phyloP scores from a whole-genome alignment of 768 basidiomycete genomes.

The Tremella mesenterica region DNA sequence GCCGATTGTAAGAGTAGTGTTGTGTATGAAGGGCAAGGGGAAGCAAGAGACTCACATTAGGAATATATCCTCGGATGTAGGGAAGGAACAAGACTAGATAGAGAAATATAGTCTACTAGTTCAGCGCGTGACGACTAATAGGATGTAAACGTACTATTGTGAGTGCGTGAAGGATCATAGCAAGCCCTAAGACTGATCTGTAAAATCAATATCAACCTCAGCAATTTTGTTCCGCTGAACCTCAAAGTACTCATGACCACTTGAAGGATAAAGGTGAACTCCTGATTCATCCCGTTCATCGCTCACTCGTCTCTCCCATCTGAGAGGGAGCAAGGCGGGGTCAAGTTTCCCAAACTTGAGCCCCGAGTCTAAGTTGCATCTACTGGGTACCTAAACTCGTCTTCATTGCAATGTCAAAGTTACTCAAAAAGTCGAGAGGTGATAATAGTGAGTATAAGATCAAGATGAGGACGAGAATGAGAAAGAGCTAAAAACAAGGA shows the following conservation, averaged over 20 bases:
- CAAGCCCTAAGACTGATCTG: slow-evolving; percentile 22
- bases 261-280: too few species aligned
- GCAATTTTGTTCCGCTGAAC: too few species aligned
- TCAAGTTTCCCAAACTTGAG: too few species aligned
- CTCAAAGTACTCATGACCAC: too few species aligned
- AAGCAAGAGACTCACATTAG: slow-evolving; percentile 27
- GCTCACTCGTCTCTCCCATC: too few species aligned
- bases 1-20: background rate
- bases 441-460: background rate
- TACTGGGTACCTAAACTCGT: too few species aligned
- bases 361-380: too few species aligned
- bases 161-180: slow-evolving; percentile 22
- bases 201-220: too few species aligned
- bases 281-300: too few species aligned
- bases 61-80: slow-evolving; percentile 38
- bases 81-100: slow-evolving; percentile 42
- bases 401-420: too few species aligned
- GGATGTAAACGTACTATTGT: slow-evolving; percentile 28
- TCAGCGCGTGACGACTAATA: background rate
- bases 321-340: too few species aligned
- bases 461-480: background rate
- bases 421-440: too few species aligned
- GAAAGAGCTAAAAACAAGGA: background rate
- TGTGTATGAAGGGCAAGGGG: background rate
- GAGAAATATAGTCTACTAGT: slow-evolving; percentile 35